Conservation (phyloP, 1,284 basidiomycete species). For the Rhodofomes roseus region DNA sequence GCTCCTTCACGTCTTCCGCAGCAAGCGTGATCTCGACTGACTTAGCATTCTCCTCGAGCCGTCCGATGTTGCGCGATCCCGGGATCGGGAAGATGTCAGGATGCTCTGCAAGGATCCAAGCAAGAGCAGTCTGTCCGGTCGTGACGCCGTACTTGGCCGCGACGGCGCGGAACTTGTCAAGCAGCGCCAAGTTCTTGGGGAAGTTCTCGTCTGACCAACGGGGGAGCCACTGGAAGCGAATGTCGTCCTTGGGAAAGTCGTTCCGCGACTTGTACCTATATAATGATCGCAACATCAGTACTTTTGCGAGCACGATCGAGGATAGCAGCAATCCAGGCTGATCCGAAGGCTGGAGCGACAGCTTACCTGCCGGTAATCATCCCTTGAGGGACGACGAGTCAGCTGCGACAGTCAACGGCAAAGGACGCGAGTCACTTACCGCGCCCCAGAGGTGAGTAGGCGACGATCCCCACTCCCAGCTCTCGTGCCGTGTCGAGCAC, state of each 20-base stretch:
- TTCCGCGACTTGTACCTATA: neutral
- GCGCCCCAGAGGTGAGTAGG: slow-evolving; percentile 39
- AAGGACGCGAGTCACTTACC: neutral
- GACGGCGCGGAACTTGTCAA: slow-evolving; percentile 4
- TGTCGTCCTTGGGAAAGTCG: slow-evolving; percentile 1
- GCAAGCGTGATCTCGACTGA: neutral
- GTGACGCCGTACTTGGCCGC: slow-evolving; percentile 27
- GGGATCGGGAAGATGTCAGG: slow-evolving; percentile 34
- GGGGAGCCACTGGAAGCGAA: neutral
- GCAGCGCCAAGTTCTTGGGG: slow-evolving; percentile 1
- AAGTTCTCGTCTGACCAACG: slow-evolving; percentile 1
- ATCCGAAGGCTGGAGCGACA: too few species aligned
- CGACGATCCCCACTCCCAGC: slow-evolving; percentile 33
- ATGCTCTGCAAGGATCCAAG: slow-evolving; percentile 37
- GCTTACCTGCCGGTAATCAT: neutral
- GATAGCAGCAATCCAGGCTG: too few species aligned
- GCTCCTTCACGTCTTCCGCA: neutral
- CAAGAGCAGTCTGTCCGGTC: slow-evolving; percentile 36
- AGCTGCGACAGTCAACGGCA: neutral
- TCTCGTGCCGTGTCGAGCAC: slow-evolving; percentile 28
- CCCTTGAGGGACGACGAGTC: neutral
- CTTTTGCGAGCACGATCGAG: too few species aligned
- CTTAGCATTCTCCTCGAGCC: slow-evolving; percentile 3
- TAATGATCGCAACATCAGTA: too few species aligned
- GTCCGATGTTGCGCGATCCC: slow-evolving; percentile 15